A percentile compares a stretch with the other conserved stretches of the same genome.
phyloP scores from a whole-genome alignment of 2,329 filamentous ascomycete species.

The Fusarium sp. region DNA sequence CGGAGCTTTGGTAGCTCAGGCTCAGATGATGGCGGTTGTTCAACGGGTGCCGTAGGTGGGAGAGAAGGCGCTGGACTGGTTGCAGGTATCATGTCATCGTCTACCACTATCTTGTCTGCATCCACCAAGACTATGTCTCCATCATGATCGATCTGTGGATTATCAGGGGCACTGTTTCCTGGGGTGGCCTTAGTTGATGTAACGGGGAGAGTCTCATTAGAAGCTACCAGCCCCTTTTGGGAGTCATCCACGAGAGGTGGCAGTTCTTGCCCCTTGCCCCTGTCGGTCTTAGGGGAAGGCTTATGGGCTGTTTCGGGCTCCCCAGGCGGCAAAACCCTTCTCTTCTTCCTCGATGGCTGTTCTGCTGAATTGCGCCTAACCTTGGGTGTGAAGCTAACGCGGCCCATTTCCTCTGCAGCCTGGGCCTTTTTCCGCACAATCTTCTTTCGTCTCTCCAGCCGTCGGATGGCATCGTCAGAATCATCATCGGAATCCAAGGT shows the following conservation, averaged over 20 bases:
- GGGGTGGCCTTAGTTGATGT: slow-evolving; percentile 52
- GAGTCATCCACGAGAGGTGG: slow-evolving; percentile 42
- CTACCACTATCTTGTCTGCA: slow-evolving; percentile 30
- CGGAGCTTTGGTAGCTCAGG: slow-evolving; percentile 52
- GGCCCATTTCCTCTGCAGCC: slow-evolving; percentile 55
- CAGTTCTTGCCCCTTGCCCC: slow-evolving; percentile 24
- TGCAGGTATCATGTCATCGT: slow-evolving; percentile 55
- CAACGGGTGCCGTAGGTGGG: slow-evolving; percentile 40
- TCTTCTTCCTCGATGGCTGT: slow-evolving; percentile 45
- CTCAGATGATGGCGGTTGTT: slow-evolving; percentile 43
- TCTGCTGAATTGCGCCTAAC: slow-evolving; percentile 38
- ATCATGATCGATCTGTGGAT: slow-evolving; percentile 19
- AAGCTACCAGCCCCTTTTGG: slow-evolving; percentile 40
- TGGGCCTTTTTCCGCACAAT: slow-evolving; percentile 55
- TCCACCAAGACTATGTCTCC: slow-evolving; percentile 21
- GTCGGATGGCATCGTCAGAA: slow-evolving; percentile 50
- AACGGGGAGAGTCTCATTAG: slow-evolving; percentile 41
- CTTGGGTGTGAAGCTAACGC: slow-evolving; percentile 53
- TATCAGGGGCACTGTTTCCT: slow-evolving; percentile 31
- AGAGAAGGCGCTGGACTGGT: slow-evolving; percentile 52
- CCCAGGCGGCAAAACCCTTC: slow-evolving; percentile 26
- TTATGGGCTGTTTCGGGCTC: not conserved
- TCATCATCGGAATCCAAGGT: slow-evolving; percentile 49
- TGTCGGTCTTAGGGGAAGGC: not conserved
- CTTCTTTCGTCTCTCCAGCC: slow-evolving; percentile 51